Evolutionary conservation across 140 eudicot genomes (phyloP), one percentile per base, ranked within the genome.

Genomic region (Erigeron philadelphicus): DNA sequence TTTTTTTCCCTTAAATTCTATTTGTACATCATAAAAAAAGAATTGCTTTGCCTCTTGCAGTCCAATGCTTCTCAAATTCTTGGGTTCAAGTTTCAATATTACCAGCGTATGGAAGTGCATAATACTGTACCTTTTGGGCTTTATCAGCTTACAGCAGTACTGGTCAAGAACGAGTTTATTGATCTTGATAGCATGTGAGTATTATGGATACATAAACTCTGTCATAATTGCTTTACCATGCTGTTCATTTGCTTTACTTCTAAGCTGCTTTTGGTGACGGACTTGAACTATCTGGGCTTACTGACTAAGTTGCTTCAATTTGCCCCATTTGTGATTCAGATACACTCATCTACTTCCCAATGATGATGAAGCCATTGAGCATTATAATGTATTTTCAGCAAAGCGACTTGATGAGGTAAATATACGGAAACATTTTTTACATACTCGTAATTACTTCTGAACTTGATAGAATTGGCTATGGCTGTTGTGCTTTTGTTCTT

Each of bases 11-110:
- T 31, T 53, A 52, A 64, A 63, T 53, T 57, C 72, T 19, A 72
- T 16, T 21, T 63, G 50, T 31, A 49, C 12, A 40, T 45, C 64
- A 13, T 52, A 16, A 2, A 7, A 49, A 45, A 67, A 38, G 48
- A 50, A 18, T 58, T 47, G 61, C 55, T 66, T 21, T 75, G 66
- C 40, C 25, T 68, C 72, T 70, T 88, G 84, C 99, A 94, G 99
- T 94, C 95, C 35, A 94, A 94, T 66, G 97, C 99, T 59, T 89
- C 99, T 17, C 97, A 94, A 77, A 89, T 94, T 76, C 95, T 94
- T 35, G 97, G 99, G 57, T 89, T 87, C 76, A 94, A 94, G 86
- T 94, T 94, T 56, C 99, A 94, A 46, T 89, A 87, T 78, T 87
- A 90, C 71, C 99, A 89, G 79, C 95, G 95, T 41, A 74, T 82